A percentile compares a stretch with the other conserved stretches of the same genome.
phyloP scores from a whole-genome alignment of 2,329 filamentous ascomycete species.

The Pleoardoris graminearum region DNA sequence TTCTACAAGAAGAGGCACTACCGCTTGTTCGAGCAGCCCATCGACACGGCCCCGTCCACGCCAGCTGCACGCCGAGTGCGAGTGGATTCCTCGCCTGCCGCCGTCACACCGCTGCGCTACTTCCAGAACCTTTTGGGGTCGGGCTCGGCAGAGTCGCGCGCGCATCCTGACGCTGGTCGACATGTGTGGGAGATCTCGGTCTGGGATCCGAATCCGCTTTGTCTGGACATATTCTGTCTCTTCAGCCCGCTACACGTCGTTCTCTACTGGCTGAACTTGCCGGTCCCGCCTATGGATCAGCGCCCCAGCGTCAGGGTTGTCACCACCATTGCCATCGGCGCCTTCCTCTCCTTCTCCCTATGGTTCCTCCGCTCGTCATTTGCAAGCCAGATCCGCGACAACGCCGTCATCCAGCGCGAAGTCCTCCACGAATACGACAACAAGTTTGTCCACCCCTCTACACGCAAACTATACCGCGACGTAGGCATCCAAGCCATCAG shows the following conservation, averaged over 20 bases:
- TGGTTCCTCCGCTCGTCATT: constrained; percentile 73
- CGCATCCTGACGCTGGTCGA: constrained; percentile 76
- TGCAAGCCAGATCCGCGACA: constrained; percentile 83
- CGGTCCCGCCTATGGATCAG: constrained; percentile 73
- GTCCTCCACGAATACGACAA: constrained; percentile 94
- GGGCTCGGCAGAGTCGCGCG: constrained; percentile 76
- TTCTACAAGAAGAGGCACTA: constrained; percentile 83
- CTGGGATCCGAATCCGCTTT: constrained; percentile 90
- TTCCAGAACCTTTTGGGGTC: constrained; percentile 66
- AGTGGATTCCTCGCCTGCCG: constrained; percentile 79
- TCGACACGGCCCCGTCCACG: constrained; percentile 75
- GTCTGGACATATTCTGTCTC: constrained; percentile 78
- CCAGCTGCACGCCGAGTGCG: constrained; percentile 86
- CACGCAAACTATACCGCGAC: constrained; percentile 78
- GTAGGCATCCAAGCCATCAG: constrained; percentile 75
- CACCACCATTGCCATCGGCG: constrained; percentile 76
- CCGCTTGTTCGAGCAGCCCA: constrained; percentile 83
- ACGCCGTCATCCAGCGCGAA: constrained; percentile 81
- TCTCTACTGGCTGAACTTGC: constrained; percentile 86
- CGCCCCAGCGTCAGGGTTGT: constrained; percentile 84
- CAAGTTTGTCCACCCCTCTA: constrained; percentile 88
- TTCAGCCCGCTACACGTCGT: constrained; percentile 95
- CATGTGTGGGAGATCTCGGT: constrained; percentile 95
- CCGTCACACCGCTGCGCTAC: constrained; percentile 77
- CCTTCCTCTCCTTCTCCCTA: constrained; percentile 76